Evolutionary conservation across 2,329 filamentous ascomycete species (phyloP), one percentile per base, ranked within the genome.

Genomic region (Zasmidium citrigriseum): DNA sequence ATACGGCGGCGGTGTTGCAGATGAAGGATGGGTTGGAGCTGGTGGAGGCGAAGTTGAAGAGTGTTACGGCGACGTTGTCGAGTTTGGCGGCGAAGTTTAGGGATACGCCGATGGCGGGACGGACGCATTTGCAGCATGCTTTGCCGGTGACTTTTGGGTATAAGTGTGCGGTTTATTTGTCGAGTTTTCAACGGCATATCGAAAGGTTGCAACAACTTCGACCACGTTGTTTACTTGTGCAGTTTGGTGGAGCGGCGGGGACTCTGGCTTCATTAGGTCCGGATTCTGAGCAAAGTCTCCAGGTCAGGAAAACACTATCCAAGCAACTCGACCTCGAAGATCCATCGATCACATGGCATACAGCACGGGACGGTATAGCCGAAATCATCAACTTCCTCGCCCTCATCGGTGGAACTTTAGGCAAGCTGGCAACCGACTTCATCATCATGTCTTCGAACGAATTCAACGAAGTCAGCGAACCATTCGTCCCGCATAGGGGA

Each of bases 401-500:
- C 10, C 54, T 69, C 14, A 41, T 72, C 14, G 66, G 65, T 7
- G 68, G 64, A n/a, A 66, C 63, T 11, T 59, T 70, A 3, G 69
- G 66, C 0, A 72, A 72, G 55, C 54, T 70, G 18, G 70, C 70
- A 4, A 63, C 61, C 1, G 70, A 72, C 47, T n/a, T 72, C 1
- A 68, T 68, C 24, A 41, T 71, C 23, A 68, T 72, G 67, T 67
- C 64, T 24, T 68, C 68, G 53, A 70, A 69, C 23, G 70, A 72
- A 29, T 55, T 72, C 10, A 61, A 61, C 23, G 70, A 72, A 58
- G 66, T 67, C 25, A 61, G 62, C 22, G 70, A 72, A 58, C 70
- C 70, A 1, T 84, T 81, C 50, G 80, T 83, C 1, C 78, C 80
- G 1, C 80, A 83, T 61, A 75, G 82, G 5, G 82, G 82, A 0